These are phyloP conservation scores for Saccharomycopsis microspora DNA, from an alignment of 805 yeast genomes.

Conservation along the genomic window DNA sequence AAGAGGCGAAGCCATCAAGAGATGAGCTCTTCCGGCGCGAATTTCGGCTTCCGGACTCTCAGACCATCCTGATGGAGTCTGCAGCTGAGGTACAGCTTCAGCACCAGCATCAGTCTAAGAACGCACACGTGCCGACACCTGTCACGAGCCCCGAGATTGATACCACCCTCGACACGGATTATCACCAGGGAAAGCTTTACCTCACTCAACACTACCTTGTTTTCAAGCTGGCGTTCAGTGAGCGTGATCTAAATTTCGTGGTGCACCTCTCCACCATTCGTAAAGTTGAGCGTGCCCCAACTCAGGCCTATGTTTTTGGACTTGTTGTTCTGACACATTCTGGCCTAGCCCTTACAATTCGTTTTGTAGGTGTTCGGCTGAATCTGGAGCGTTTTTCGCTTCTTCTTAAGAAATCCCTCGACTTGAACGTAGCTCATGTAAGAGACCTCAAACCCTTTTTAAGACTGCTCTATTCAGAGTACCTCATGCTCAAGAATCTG, in stretches of 20 bases:
- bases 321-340: slow-evolving; percentile 60
- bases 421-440: slow-evolving; percentile 51
- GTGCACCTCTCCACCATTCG: slow-evolving; percentile 69
- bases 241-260: slow-evolving; percentile 52
- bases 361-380: slow-evolving; percentile 69
- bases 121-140: slow-evolving; percentile 7
- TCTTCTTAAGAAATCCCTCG: slow-evolving; percentile 47
- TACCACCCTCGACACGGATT: slow-evolving; percentile 8
- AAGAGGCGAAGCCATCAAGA: slow-evolving; percentile 35
- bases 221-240: slow-evolving; percentile 63
- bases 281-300: slow-evolving; percentile 76
- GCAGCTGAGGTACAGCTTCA: slow-evolving; percentile 45
- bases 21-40: slow-evolving; percentile 63
- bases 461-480: slow-evolving; percentile 75
- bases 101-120: background rate
- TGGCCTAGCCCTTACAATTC: slow-evolving; percentile 50
- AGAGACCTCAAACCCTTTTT: slow-evolving; percentile 53
- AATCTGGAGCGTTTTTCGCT: slow-evolving; percentile 76
- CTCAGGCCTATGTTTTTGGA: slow-evolving; percentile 62
- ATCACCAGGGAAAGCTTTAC: slow-evolving; percentile 43
- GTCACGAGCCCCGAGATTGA: slow-evolving; percentile 5
- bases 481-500: slow-evolving; percentile 48
- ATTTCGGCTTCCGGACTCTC: slow-evolving; percentile 62
- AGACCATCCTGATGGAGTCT: slow-evolving; percentile 51
- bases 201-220: slow-evolving; percentile 68